Evolutionary conservation across 768 basidiomycete genomes (phyloP).

Genomic region (Suillus subaureus): DNA sequence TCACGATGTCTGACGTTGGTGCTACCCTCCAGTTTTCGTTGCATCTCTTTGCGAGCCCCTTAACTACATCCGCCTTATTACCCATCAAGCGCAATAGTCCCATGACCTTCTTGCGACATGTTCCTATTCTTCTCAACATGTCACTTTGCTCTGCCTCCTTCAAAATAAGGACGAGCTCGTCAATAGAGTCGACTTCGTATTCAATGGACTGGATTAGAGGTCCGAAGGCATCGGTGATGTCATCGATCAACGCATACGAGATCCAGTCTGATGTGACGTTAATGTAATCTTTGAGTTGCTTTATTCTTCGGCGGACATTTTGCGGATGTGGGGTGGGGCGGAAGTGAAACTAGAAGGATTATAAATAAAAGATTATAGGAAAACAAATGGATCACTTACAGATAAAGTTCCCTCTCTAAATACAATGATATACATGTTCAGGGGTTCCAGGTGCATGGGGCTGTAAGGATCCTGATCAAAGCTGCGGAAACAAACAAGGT

Average conservation of each 20-base stretch:
- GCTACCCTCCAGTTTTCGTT: slow-evolving; percentile 99
- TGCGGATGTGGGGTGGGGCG: slow-evolving; percentile 96
- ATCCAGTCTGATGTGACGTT: slow-evolving; percentile 99
- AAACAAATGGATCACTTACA: slow-evolving; percentile 47
- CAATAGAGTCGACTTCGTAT: slow-evolving; percentile 98
- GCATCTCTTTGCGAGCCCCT: slow-evolving; percentile 96
- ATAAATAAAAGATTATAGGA: background rate
- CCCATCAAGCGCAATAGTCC: slow-evolving; percentile 95
- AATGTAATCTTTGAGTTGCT: slow-evolving; percentile 99
- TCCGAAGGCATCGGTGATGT: slow-evolving; percentile 99
- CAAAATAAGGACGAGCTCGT: slow-evolving; percentile 95
- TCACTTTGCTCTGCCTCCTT: slow-evolving; percentile 80
- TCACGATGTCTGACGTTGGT: slow-evolving; percentile 94
- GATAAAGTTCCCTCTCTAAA: slow-evolving; percentile 96
- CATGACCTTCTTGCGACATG: slow-evolving; percentile 99
- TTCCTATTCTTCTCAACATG: slow-evolving; percentile 96
- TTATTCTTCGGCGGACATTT: slow-evolving; percentile 96
- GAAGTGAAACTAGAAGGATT: slow-evolving; percentile 81
- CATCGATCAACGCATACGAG: slow-evolving; percentile 98
- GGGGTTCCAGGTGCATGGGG: slow-evolving; percentile 94
- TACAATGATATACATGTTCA: slow-evolving; percentile 99
- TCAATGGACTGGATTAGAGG: slow-evolving; percentile 98
- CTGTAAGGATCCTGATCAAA: slow-evolving; percentile 99
- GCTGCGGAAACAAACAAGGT: slow-evolving; percentile 97
- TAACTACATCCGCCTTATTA: slow-evolving; percentile 99